Conservation (phyloP, 192 early-diverging fungal genomes). For the Spizellomyces sp. region DNA sequence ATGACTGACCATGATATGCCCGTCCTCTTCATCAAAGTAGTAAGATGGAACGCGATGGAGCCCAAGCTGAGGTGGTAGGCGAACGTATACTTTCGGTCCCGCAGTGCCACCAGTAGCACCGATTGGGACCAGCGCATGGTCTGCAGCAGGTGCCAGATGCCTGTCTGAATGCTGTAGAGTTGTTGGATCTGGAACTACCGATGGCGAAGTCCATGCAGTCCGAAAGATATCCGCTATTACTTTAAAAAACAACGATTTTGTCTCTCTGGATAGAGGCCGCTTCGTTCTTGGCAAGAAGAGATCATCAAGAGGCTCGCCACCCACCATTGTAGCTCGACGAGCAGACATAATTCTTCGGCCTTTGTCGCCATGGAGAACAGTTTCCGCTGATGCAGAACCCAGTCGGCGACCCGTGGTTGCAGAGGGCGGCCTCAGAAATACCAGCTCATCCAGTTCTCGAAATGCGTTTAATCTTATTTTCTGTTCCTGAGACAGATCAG, state of each 20-base stretch:
- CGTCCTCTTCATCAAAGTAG: neutral
- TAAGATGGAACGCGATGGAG: neutral
- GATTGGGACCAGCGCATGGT: neutral
- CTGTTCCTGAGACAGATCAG: conserved; percentile 13
- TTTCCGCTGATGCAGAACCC: neutral
- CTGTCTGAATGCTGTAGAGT: neutral
- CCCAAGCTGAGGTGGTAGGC: neutral
- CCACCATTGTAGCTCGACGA: conserved; percentile 1
- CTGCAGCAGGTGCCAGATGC: neutral
- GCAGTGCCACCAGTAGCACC: neutral
- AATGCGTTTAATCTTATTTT: conserved; percentile 11
- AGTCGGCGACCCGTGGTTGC: neutral
- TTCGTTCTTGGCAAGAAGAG: neutral
- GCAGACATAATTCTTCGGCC: neutral
- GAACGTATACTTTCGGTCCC: neutral
- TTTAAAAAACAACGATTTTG: neutral
- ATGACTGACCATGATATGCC: neutral
- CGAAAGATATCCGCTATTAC: neutral
- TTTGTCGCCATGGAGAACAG: neutral
- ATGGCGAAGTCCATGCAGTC: neutral
- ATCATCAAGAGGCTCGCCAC: neutral
- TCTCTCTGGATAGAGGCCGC: neutral
- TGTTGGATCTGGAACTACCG: neutral
- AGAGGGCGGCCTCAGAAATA: conserved; percentile 2
- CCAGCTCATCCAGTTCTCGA: conserved; percentile 17